A percentile compares a stretch with the other conserved stretches of the same genome.
Conservation (phyloP, 805 yeast genomes). For the Priceomyces carsonii region DNA sequence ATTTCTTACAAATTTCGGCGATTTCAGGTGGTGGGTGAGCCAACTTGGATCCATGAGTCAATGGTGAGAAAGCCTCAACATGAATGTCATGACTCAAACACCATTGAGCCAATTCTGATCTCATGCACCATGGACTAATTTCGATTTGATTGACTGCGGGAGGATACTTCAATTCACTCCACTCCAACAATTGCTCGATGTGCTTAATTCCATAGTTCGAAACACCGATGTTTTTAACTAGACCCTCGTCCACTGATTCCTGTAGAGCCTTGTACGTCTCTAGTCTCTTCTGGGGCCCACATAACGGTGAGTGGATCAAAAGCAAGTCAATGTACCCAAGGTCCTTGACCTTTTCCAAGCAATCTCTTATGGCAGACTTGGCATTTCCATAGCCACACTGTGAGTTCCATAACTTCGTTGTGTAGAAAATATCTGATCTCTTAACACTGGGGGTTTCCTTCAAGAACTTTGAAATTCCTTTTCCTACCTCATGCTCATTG, state of each 20-base stretch:
- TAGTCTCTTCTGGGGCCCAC: conserved; percentile 41
- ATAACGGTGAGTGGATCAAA: conserved; percentile 60
- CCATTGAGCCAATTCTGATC: conserved; percentile 36
- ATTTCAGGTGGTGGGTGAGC: conserved; percentile 18
- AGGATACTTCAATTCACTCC: conserved; percentile 42
- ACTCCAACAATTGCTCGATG: conserved; percentile 50
- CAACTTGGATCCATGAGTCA: conserved; percentile 38
- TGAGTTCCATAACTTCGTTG: conserved; percentile 74
- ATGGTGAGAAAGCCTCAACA: conserved; percentile 40
- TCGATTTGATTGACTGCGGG: conserved; percentile 56
- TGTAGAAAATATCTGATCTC: conserved; percentile 41
- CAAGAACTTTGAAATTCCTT: conserved; percentile 51
- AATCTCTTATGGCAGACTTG: conserved; percentile 54
- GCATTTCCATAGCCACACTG: conserved; percentile 62
- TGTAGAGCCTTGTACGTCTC: conserved; percentile 58
- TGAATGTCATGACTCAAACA: conserved; percentile 25
- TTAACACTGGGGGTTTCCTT: conserved; percentile 28
- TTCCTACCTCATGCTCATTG: conserved; percentile 69
- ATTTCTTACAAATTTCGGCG: conserved; percentile 28
- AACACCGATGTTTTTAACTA: conserved; percentile 57
- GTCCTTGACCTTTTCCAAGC: conserved; percentile 50
- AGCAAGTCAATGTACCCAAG: conserved; percentile 72
- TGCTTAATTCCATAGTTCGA: conserved; percentile 63
- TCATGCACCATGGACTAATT: conserved; percentile 50
- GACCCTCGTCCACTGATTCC: conserved; percentile 52